Conservation (phyloP, 2,329 filamentous ascomycete genomes). For the Sphaerulina vaccinii region DNA sequence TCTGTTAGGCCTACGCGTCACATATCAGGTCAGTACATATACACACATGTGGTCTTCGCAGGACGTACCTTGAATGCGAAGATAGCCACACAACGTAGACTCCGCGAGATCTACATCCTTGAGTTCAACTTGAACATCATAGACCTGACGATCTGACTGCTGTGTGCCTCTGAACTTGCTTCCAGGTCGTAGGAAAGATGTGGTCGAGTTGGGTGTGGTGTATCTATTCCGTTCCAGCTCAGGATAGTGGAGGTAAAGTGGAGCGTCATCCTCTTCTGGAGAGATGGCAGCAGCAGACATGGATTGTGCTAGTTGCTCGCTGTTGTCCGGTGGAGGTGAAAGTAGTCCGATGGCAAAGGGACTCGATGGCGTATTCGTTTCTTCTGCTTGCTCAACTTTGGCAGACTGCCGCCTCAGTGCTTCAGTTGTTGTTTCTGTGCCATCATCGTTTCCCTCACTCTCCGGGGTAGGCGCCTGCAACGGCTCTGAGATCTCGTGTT, state of each 20-base stretch:
- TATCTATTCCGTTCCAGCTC: conserved; percentile 41
- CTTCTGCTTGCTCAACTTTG: conserved; percentile 46
- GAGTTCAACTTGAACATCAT: conserved; percentile 95
- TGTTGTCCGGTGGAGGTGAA: conserved; percentile 25
- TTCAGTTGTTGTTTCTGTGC: no score
- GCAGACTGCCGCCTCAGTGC: conserved; percentile 14
- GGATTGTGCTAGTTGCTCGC: conserved; percentile 29
- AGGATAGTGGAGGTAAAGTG: conserved; percentile 32
- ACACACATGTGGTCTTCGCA: not conserved
- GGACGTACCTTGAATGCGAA: conserved; percentile 82
- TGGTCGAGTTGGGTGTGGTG: conserved; percentile 71
- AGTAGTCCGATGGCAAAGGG: conserved; percentile 27
- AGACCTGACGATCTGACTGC: conserved; percentile 86
- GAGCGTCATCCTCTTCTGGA: conserved; percentile 15
- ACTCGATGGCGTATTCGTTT: conserved; percentile 35
- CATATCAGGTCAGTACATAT: conserved; percentile 10
- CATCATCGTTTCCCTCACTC: no score
- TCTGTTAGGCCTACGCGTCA: conserved; percentile 72
- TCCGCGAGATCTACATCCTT: conserved; percentile 94
- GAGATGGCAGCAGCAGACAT: conserved; percentile 32
- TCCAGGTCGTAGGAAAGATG: conserved; percentile 80
- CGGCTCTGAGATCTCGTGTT: not conserved
- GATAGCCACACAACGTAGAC: conserved; percentile 90
- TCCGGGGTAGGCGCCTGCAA: conserved; percentile 1
- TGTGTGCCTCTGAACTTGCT: conserved; percentile 89